Conservation (phyloP, 805 yeast genomes). For the Candida manassasensis region DNA sequence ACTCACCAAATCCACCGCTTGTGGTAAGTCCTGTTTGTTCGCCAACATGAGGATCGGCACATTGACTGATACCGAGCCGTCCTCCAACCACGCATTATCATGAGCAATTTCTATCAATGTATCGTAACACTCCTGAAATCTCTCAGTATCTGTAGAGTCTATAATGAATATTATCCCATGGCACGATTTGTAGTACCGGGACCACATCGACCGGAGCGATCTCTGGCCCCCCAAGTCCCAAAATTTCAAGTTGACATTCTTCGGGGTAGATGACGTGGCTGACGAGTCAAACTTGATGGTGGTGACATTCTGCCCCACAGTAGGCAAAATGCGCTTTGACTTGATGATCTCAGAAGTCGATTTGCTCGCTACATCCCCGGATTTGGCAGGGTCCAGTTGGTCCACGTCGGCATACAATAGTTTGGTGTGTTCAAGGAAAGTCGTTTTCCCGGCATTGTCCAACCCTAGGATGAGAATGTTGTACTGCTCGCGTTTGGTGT, state of each 20-base stretch:
- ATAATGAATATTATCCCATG: constrained; percentile 92
- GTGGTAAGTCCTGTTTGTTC: constrained; percentile 78
- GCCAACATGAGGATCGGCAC: constrained; percentile 93
- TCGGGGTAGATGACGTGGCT: constrained; percentile 32
- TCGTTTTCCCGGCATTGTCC: constrained; percentile 94
- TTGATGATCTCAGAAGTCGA: constrained; percentile 23
- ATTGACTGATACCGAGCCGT: constrained; percentile 36
- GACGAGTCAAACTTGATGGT: constrained; percentile 37
- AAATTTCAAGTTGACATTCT: constrained; percentile 58
- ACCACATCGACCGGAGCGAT: constrained; percentile 80
- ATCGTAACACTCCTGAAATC: constrained; percentile 78
- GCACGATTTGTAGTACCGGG: constrained; percentile 75
- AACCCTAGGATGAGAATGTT: constrained; percentile 72
- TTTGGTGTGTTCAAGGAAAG: constrained; percentile 37
- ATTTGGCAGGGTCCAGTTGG: constrained; percentile 11
- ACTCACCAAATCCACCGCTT: constrained; percentile 44
- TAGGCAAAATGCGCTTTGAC: constrained; percentile 71
- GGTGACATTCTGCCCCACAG: constrained; percentile 86
- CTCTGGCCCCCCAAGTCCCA: constrained; percentile 98
- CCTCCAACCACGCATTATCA: constrained; percentile 38
- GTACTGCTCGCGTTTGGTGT: constrained; percentile 43
- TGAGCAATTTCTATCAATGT: constrained; percentile 48
- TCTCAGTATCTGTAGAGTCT: constrained; percentile 80
- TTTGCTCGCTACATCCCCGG: constrained; percentile 9
- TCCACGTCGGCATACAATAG: constrained; percentile 22